Base-by-base conservation (phyloP, 1,139 yeast species). In the Saccharomyces uvarum region DNA sequence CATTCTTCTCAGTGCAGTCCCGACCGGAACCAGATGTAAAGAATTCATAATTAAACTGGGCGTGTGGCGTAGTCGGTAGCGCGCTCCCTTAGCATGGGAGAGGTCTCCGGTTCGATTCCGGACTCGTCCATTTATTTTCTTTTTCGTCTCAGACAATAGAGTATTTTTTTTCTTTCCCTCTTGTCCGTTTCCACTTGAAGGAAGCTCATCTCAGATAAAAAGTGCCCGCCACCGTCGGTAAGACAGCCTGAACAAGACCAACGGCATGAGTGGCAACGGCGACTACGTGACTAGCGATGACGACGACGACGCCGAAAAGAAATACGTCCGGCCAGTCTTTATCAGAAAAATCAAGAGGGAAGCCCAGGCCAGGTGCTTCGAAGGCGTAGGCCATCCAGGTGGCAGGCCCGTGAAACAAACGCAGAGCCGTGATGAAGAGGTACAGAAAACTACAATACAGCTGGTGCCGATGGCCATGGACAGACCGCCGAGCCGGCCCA, bases 1-100 rank as follows among this genome's bases (percentile, higher is more conserved):
- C 44, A 38, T 38, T 38, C 44, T 9, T 7, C 24, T 24, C 3
- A 1, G 24, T 24, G 24, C 24, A 19, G 21, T 19, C 3, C 21
- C 1, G 3, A 19, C 3, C 3, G 21, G 2, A 19, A 19, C 3
- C 21, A 19, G 21, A 19, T 19, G 21, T 1, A 19, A 19, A 2
- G 2, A 19, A 19, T 2, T 19, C 11, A 28, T 8, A 28, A 28
- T 28, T 28, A 38, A 7, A 3, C 5, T 53, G 89, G 89, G 89
- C 88, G 88, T 83, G 88, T 84, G 88, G 89, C 89, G 88, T 80
- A 84, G 89, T 83, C 82, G 89, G 89, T 83, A 84, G 88, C 88
- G 89, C 88, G 88, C 81, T 81, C 86, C 83, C 88, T 83, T 84
- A 81, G 89, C 89, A 83, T 82, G 88, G 82, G 86, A 82, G 81